Percentiles rank a stretch among this genome's conserved stretches.
These are phyloP conservation scores for Capillidium heterosporum DNA, from an alignment of 371 early-diverging fungal species.

Conservation along the genomic window DNA sequence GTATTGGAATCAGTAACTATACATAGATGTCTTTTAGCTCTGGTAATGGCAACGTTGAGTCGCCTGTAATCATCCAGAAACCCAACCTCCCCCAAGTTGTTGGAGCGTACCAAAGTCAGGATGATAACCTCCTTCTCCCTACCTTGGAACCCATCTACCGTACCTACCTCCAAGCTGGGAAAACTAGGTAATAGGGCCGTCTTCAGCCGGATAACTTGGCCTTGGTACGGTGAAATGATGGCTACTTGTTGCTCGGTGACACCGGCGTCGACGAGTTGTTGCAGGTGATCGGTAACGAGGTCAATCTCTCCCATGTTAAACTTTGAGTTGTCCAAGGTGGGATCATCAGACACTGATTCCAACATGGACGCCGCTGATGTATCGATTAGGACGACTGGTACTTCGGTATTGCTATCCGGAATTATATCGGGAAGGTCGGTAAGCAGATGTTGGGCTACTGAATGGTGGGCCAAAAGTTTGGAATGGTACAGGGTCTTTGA, in stretches of 20 bases:
- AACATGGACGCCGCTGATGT: slow-evolving; percentile 45
- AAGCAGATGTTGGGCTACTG: slow-evolving; percentile 44
- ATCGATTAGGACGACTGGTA: slow-evolving; percentile 51
- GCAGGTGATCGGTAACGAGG: slow-evolving; percentile 37
- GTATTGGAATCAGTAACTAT: slow-evolving; percentile 68
- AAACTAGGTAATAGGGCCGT: not conserved
- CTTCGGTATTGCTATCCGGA: slow-evolving; percentile 21
- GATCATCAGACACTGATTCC: slow-evolving; percentile 28
- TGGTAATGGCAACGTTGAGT: slow-evolving; percentile 83
- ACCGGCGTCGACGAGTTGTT: slow-evolving; percentile 37
- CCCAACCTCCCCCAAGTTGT: slow-evolving; percentile 63
- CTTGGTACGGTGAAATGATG: slow-evolving; percentile 74
- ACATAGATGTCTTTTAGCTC: slow-evolving; percentile 75
- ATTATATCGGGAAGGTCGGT: slow-evolving; percentile 35
- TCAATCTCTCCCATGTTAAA: slow-evolving; percentile 60
- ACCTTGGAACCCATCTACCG: slow-evolving; percentile 95
- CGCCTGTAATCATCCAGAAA: slow-evolving; percentile 75
- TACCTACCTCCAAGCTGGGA: slow-evolving; percentile 12
- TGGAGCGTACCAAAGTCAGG: slow-evolving; percentile 71
- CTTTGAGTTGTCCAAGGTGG: slow-evolving; percentile 12
- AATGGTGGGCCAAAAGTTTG: slow-evolving; percentile 37
- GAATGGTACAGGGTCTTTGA: slow-evolving; percentile 39
- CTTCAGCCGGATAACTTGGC: slow-evolving; percentile 34
- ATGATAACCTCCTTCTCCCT: slow-evolving; percentile 87
- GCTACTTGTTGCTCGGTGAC: slow-evolving; percentile 44